Base-by-base conservation (phyloP, 768 basidiomycete species). In the Boletus huronensis region DNA sequence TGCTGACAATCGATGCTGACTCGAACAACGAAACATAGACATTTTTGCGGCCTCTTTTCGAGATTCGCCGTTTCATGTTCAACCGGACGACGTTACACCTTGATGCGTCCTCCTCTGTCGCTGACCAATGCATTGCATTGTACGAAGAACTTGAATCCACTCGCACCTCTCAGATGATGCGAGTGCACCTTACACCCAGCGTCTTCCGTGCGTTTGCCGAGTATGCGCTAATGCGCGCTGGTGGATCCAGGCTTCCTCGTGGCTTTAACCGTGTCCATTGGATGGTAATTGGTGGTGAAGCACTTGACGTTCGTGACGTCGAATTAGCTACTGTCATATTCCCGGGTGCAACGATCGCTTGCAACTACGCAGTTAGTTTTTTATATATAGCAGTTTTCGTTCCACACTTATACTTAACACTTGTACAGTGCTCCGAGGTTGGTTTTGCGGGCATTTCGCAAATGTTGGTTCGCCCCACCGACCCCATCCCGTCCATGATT, bases 1-100 rank as follows among this genome's bases (percentile, higher is more conserved):
- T 29, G 14, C 32, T 25, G 21, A 11, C 16, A 19, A n/a, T 35
- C 19, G 25, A 35, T 10, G 1, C 58, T 60, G 32, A 58, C n/a
- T 43, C 14, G 16, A 6, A 6, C 16, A 4, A 23, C 28, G 14
- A 32, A 32, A 48, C 34, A 35, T 21, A 59, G 58, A 60, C 58
- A 8, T 59, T 59, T 6, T 49, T 59, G 38, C 52, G 58, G 28
- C 58, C 58, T 25, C 58, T 60, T 40, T 59, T 59, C 34, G 58
- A 59, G 19, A 60, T 59, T 32, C 58, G 58, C 21, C 58, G 58
- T 31, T 60, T 59, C 48, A 59, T 59, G 58, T 60, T 59, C 57
- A 60, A 60, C 34, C 46, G 43, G 13, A 49, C 58, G 29, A 60
- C 58, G 11, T 45, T 60, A 16, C 55, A 59, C 32, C 38, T 59